Evolutionary conservation across 2,329 filamentous ascomycete genomes (phyloP).

Genomic region (Calonectria henricotiae): DNA sequence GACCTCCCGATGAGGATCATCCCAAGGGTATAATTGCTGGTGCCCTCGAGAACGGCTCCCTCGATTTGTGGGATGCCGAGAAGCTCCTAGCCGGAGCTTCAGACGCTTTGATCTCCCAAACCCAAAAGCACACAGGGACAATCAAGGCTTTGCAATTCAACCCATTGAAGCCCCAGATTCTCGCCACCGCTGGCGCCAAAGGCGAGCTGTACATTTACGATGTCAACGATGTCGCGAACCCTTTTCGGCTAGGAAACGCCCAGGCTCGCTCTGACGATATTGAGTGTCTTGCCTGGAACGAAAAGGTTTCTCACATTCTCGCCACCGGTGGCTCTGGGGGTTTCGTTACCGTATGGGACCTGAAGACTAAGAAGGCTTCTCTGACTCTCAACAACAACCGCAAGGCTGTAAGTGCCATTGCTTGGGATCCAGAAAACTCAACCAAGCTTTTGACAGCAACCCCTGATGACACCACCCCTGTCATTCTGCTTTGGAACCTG

Average conservation of each 20-base stretch:
- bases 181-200: conserved; percentile 94
- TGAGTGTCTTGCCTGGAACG: conserved; percentile 98
- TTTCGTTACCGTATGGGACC: conserved; percentile 98
- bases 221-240: conserved; percentile 88
- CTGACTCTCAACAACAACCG: conserved; percentile 95
- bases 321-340: conserved; percentile 94
- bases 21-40: conserved; percentile 93
- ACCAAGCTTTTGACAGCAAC: conserved; percentile 96
- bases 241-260: conserved; percentile 89
- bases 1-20: conserved; percentile 83
- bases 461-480: conserved; percentile 87
- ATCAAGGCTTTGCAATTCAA: conserved; percentile 99
- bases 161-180: conserved; percentile 88
- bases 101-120: conserved; percentile 88
- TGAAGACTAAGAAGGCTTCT: conserved; percentile 98
- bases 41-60: conserved; percentile 92
- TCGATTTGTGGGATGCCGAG: conserved; percentile 94
- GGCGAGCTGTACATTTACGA: conserved; percentile 98
- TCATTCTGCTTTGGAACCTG: conserved; percentile 95
- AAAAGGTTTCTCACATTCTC: conserved; percentile 96
- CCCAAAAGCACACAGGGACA: conserved; percentile 90
- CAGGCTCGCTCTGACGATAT: conserved; percentile 95
- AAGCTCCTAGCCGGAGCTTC: conserved; percentile 72
- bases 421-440: conserved; percentile 96
- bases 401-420: conserved; percentile 94